Percentiles rank a stretch among this genome's conserved stretches.
Conservation (phyloP, 176 grass and related monocot genomes). For the Aegilops umbellulata region DNA sequence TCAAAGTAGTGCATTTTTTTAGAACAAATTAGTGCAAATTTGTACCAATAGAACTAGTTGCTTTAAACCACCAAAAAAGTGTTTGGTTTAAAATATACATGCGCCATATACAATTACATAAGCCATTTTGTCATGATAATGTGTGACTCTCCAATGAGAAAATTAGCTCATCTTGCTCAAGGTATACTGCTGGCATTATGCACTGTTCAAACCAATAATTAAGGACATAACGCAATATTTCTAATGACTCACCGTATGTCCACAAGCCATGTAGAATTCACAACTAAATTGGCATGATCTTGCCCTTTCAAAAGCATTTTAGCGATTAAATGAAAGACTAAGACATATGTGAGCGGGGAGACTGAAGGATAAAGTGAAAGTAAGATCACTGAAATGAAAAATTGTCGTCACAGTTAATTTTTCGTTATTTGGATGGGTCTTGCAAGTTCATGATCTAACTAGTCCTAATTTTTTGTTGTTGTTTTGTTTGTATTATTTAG, state of each 20-base stretch:
- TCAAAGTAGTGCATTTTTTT: background rate
- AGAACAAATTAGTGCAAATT: background rate
- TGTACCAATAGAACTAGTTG: background rate
- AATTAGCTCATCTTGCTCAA: background rate
- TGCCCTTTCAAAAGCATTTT: background rate
- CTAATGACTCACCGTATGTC: background rate
- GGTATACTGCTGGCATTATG: background rate
- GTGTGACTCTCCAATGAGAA: background rate
- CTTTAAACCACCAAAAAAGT: background rate
- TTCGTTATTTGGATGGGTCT: background rate
- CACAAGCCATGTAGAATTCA: background rate
- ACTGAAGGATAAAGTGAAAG: background rate
- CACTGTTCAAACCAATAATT: background rate
- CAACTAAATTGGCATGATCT: background rate
- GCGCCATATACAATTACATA: background rate
- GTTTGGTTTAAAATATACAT: background rate
- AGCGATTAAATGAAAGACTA: background rate
- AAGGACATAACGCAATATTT: background rate
- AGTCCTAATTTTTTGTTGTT: background rate
- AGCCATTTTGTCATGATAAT: background rate
- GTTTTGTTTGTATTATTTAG: background rate
- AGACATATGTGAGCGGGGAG: background rate
- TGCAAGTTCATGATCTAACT: background rate
- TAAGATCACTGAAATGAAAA: background rate
- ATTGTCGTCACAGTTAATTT: background rate